Conservation (phyloP, 345 rosid genomes). For the Rhizophora apiculata region DNA sequence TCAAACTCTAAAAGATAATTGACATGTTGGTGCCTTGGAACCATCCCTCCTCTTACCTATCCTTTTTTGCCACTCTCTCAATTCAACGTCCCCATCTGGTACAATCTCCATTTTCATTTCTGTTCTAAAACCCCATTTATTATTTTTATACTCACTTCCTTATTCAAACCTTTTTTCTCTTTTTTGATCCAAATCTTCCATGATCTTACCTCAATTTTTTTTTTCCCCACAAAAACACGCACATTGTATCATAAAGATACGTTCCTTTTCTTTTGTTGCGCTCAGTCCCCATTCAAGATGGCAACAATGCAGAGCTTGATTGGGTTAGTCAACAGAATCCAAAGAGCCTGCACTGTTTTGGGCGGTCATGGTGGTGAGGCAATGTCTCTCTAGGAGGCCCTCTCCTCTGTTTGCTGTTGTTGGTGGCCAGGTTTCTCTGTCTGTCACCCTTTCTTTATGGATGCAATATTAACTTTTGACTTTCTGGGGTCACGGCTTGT, state of each 20-base stretch:
- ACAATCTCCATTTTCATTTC: background rate
- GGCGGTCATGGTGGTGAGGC: slow-evolving; percentile 98
- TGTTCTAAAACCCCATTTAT: background rate
- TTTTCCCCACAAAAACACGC: background rate
- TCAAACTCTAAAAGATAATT: too few relatives aligned
- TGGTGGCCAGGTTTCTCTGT: slow-evolving; percentile 78
- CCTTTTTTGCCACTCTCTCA: background rate
- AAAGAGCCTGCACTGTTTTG: slow-evolving; percentile 90
- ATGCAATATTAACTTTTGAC: background rate
- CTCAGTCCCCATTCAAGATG: slow-evolving; percentile 31
- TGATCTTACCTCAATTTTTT: background rate
- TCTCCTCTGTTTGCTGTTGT: slow-evolving; percentile 92
- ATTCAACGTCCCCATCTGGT: slow-evolving; percentile 5
- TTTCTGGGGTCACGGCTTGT: background rate
- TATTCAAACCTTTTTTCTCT: background rate
- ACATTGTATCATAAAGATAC: background rate
- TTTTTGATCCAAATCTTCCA: background rate
- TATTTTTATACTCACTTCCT: background rate
- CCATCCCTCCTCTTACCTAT: background rate
- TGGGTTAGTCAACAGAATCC: slow-evolving; percentile 90
- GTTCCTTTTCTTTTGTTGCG: background rate
- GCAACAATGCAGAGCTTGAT: slow-evolving; percentile 97
- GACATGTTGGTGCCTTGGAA: background rate
- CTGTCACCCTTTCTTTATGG: too few relatives aligned
- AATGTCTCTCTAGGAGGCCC: slow-evolving; percentile 98